These are phyloP conservation scores for Kregervanrija fluxuum DNA, from an alignment of 805 yeast species.

Conservation along the genomic window DNA sequence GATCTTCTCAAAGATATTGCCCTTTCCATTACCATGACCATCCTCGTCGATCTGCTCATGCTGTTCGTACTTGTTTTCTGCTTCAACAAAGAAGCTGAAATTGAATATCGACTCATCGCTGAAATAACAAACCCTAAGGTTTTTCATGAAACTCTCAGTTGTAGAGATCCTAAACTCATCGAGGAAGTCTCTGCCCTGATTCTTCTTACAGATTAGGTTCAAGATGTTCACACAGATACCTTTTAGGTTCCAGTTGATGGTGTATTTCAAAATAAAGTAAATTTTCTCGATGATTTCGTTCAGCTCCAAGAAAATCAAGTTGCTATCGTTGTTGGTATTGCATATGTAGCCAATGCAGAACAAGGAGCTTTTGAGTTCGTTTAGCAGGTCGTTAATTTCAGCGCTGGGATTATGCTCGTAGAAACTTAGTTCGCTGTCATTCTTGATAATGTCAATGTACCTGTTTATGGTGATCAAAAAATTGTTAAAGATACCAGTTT, in stretches of 20 bases:
- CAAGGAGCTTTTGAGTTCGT: conserved; percentile 60
- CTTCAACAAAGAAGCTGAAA: too few species aligned
- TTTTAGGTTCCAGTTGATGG: conserved; percentile 52
- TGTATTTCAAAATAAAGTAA: conserved; percentile 38
- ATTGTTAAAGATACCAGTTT: conserved; percentile 20
- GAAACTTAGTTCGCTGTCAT: conserved; percentile 15
- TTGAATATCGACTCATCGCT: too few species aligned
- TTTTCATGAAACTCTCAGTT: too few species aligned
- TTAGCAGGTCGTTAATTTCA: conserved; percentile 29
- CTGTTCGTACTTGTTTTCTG: too few species aligned
- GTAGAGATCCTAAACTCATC: too few species aligned
- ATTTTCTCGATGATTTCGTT: conserved; percentile 45
- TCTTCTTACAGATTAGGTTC: conserved; percentile 37
- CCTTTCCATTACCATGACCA: background rate
- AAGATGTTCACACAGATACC: conserved; percentile 74
- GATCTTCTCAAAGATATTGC: background rate
- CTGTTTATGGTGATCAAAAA: conserved; percentile 13
- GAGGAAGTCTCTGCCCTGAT: too few species aligned
- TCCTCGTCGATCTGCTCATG: background rate
- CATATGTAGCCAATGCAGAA: conserved; percentile 90
- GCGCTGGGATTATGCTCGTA: conserved; percentile 12
- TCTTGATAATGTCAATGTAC: conserved; percentile 12
- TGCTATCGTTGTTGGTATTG: conserved; percentile 56
- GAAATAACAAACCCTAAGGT: too few species aligned
- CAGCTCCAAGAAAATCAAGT: conserved; percentile 40